A percentile compares a stretch with the other conserved stretches of the same genome.
Evolutionary conservation across 495 filamentous ascomycete species (phyloP).

Genomic region (Emericellopsis terricola): DNA sequence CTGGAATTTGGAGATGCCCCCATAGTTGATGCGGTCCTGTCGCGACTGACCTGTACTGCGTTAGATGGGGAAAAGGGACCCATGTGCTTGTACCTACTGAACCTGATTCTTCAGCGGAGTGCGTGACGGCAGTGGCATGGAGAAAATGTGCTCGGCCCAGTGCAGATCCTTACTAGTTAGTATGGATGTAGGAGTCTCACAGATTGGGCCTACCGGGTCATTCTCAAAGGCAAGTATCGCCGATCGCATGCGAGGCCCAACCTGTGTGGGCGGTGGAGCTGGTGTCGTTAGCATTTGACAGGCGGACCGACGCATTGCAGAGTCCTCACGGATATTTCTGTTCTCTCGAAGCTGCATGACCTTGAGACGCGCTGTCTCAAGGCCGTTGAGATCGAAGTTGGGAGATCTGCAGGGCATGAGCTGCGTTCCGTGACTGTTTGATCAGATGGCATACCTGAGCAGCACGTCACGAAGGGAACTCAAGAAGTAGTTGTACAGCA

Average conservation of each 20-base stretch:
- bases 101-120: constrained; percentile 24
- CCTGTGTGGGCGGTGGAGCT: constrained; percentile 12
- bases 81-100: constrained; percentile 1
- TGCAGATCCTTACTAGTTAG: constrained; percentile 12
- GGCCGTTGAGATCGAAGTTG: constrained; percentile 30
- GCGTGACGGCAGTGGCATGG: constrained; percentile 28
- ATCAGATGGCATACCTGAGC: constrained; percentile 19
- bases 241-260: constrained; percentile 11
- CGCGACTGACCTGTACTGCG: constrained; percentile 9
- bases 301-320: too few relatives aligned
- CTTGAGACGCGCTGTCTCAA: constrained; percentile 26
- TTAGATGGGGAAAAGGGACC: background rate
- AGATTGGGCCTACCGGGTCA: constrained; percentile 9
- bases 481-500: constrained; percentile 34
- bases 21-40: constrained; percentile 22
- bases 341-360: constrained; percentile 27
- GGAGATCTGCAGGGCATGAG: constrained; percentile 20
- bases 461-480: constrained; percentile 27
- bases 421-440: constrained; percentile 1
- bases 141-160: constrained; percentile 40
- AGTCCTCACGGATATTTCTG: constrained; percentile 24
- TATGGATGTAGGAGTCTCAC: background rate
- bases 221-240: constrained; percentile 10
- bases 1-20: constrained; percentile 21
- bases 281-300: background rate